phyloP scores from a whole-genome alignment of 768 basidiomycete genomes.

The Serendipita sp. region DNA sequence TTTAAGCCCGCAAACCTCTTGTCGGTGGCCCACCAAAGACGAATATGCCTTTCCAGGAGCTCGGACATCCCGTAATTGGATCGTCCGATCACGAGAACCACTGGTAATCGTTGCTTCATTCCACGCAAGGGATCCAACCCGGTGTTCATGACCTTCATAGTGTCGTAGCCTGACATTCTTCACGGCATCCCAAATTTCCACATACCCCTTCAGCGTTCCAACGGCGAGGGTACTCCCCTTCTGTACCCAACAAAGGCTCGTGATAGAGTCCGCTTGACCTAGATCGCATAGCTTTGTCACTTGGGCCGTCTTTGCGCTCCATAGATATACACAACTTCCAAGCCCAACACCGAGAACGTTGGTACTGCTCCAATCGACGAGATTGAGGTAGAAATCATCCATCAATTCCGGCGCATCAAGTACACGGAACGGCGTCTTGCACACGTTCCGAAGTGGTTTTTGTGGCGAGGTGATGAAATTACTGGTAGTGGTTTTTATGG shows the following conservation, averaged over 20 bases:
- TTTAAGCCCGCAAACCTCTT: slow-evolving; percentile 91
- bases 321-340: slow-evolving; percentile 84
- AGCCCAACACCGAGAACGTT: slow-evolving; percentile 92
- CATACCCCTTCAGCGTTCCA: slow-evolving; percentile 73
- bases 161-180: slow-evolving; percentile 61
- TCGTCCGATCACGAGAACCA: slow-evolving; percentile 79
- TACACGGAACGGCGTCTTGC: slow-evolving; percentile 92
- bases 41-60: slow-evolving; percentile 52
- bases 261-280: slow-evolving; percentile 50
- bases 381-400: slow-evolving; percentile 96
- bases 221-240: slow-evolving; percentile 66
- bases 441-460: slow-evolving; percentile 63
- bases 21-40: slow-evolving; percentile 62
- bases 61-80: slow-evolving; percentile 86
- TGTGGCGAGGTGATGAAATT: slow-evolving; percentile 72
- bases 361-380: slow-evolving; percentile 93
- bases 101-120: slow-evolving; percentile 76
- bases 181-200: slow-evolving; percentile 88
- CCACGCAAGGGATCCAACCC: slow-evolving; percentile 92
- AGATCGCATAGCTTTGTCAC: slow-evolving; percentile 89
- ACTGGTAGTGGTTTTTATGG: slow-evolving; percentile 71
- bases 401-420: slow-evolving; percentile 94
- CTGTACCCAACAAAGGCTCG: slow-evolving; percentile 89
- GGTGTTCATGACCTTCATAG: slow-evolving; percentile 74
- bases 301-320: slow-evolving; percentile 86